Base-by-base conservation (phyloP, 202 grass and related monocot genomes). In the Setaria viridis region DNA sequence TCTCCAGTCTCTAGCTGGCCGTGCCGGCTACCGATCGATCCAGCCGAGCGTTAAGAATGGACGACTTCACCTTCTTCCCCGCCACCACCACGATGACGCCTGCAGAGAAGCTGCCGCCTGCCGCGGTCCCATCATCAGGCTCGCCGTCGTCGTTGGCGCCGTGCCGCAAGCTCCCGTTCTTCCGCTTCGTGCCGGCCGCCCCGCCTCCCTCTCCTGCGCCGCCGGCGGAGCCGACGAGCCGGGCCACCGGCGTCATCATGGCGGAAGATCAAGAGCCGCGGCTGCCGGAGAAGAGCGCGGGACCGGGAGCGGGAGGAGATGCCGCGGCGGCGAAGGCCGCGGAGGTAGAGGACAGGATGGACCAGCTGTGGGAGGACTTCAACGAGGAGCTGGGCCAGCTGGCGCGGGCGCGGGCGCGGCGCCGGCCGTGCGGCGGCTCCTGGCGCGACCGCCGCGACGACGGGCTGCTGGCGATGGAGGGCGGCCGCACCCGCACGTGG, bases 301-400 rank as follows among this genome's bases (percentile, higher is more conserved):
- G 15, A 6, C 1, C 29, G 29, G 56, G 37, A 46, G 78, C 25
- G 25, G 25, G 25, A 25, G 25, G 12, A 11, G 79, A 30, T 2
- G 34, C 15, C 9, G 15, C 11, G 16, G 32, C 1, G 5, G 19
- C 32, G 10, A 57, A 7, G 14, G 15, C 13, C 7, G 84, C 0
- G 41, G n/a, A n/a, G 62, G 34, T 29, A 50, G 56, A 95, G 82
- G 88, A 95, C 15, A 95, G 73, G 83, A 95, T 95, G 93, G 93
- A 95, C 89, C 64, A 72, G 45, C 88, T 95, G 69, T 95, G 93
- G 93, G 93, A 95, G 88, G 76, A 93, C 81, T 93, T 95, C 72
- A 95, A 95, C 70, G 90, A 93, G 74, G 93, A 95, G 60, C 79
- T 90, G 15, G 47, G 39, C 78, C 39, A 41, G 46, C 49, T 47